Evolutionary conservation across 352 stramenopile genomes (phyloP).

Genomic region (Hyaloperonospora brassicae): DNA sequence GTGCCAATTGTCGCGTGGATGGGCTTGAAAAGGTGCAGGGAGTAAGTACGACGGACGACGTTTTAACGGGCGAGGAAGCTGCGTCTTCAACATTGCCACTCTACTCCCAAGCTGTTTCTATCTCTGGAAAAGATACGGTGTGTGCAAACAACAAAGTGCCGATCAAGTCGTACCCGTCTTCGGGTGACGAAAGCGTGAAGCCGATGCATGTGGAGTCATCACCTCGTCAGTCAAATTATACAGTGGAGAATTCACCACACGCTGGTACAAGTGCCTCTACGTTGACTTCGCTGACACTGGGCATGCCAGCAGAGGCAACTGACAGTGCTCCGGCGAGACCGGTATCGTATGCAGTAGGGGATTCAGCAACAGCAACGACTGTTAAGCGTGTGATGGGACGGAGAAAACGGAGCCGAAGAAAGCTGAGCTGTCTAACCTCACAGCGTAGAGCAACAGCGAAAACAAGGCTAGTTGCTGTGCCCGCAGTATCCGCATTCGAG

Average conservation of each 20-base stretch:
- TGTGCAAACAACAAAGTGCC: slow-evolving; percentile 28
- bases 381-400: slow-evolving; percentile 11
- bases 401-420: slow-evolving; percentile 39
- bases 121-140: slow-evolving; percentile 19
- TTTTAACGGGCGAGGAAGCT: slow-evolving; percentile 1
- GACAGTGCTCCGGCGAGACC: slow-evolving; percentile 5
- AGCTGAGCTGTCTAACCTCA: slow-evolving; percentile 25
- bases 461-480: slow-evolving; percentile 12
- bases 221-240: slow-evolving; percentile 3
- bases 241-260: slow-evolving; percentile 1
- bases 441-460: slow-evolving; percentile 15
- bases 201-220: slow-evolving; percentile 6
- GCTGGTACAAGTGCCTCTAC: slow-evolving; percentile 2
- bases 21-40: slow-evolving; percentile 4
- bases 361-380: slow-evolving; percentile 1
- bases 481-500: slow-evolving; percentile 14
- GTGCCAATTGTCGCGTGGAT: neutral
- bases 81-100: neutral
- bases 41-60: neutral
- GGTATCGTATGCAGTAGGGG: slow-evolving; percentile 9
- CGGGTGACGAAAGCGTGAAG: slow-evolving; percentile 31
- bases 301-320: slow-evolving; percentile 2
- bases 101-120: slow-evolving; percentile 13
- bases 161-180: slow-evolving; percentile 29
- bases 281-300: neutral